phyloP scores from a whole-genome alignment of 768 basidiomycete genomes.

The Termitomyces heimii region DNA sequence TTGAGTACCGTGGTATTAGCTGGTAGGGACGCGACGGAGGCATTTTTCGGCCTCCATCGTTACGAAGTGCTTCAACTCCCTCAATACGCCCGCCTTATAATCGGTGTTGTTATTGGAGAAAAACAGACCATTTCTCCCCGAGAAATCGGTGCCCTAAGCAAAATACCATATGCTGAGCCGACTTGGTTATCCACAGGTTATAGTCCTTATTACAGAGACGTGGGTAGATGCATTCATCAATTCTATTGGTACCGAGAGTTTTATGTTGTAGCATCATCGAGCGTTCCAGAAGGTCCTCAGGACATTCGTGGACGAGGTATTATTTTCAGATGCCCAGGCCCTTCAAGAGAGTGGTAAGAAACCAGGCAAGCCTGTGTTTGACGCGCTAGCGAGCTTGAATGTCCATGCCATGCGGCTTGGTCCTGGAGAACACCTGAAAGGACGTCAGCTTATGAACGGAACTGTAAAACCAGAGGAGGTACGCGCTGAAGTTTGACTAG shows the following conservation, averaged over 20 bases:
- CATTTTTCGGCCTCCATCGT: constrained; percentile 70
- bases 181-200: constrained; percentile 63
- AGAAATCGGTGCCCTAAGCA: constrained; percentile 45
- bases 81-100: constrained; percentile 54
- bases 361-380: constrained; percentile 9
- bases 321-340: constrained; percentile 14
- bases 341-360: constrained; percentile 14
- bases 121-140: constrained; percentile 39
- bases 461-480: constrained; percentile 14
- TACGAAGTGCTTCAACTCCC: constrained; percentile 63
- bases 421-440: constrained; percentile 12
- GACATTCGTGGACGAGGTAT: constrained; percentile 12
- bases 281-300: constrained; percentile 12
- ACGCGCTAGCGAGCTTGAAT: constrained; percentile 10
- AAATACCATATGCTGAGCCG: constrained; percentile 76
- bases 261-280: constrained; percentile 10
- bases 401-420: constrained; percentile 15
- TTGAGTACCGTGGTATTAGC: constrained; percentile 27
- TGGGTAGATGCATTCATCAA: background rate
- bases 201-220: constrained; percentile 18
- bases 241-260: background rate
- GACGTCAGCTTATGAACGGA: constrained; percentile 11
- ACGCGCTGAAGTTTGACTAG: background rate
- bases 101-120: constrained; percentile 58
- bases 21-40: constrained; percentile 67